Conservation (phyloP, 352 stramenopile genomes). For the Phytophthora pisi region DNA sequence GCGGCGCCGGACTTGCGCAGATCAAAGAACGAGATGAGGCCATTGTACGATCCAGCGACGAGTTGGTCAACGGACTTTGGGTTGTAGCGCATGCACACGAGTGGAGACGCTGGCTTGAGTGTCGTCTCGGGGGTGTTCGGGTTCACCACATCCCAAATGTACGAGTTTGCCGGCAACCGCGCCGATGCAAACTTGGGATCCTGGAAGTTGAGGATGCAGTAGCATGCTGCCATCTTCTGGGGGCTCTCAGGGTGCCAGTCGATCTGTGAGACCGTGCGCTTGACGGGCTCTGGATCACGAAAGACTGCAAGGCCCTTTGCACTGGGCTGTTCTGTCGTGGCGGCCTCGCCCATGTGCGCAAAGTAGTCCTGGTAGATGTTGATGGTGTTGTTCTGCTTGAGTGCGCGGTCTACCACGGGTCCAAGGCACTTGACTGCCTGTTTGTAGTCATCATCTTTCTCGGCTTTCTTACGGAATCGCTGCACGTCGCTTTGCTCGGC, state of each 20-base stretch:
- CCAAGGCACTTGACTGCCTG: slow-evolving; percentile 93
- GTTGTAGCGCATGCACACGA: slow-evolving; percentile 95
- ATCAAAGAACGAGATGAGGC: slow-evolving; percentile 97
- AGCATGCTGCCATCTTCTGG: slow-evolving; percentile 96
- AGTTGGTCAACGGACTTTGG: slow-evolving; percentile 96
- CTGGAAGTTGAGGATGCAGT: slow-evolving; percentile 96
- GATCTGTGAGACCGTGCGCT: slow-evolving; percentile 95
- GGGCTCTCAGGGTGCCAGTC: slow-evolving; percentile 97
- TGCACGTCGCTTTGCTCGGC: slow-evolving; percentile 96
- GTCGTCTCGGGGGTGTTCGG: slow-evolving; percentile 96
- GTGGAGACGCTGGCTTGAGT: slow-evolving; percentile 89
- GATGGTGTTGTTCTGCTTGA: slow-evolving; percentile 98
- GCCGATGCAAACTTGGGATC: slow-evolving; percentile 91
- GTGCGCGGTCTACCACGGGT: slow-evolving; percentile 91
- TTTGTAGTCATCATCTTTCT: slow-evolving; percentile 98
- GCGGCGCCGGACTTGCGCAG: slow-evolving; percentile 91
- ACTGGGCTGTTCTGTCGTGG: slow-evolving; percentile 94
- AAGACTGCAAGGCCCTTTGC: slow-evolving; percentile 97
- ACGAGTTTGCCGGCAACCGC: slow-evolving; percentile 85
- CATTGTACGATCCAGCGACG: slow-evolving; percentile 96
- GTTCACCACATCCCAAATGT: slow-evolving; percentile 98
- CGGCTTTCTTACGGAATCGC: slow-evolving; percentile 96
- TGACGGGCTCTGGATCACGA: slow-evolving; percentile 93
- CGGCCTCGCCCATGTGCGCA: slow-evolving; percentile 88
- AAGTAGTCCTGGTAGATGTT: slow-evolving; percentile 99